A percentile compares a stretch with the other conserved stretches of the same genome.
phyloP scores from a whole-genome alignment of 495 filamentous ascomycete species.

The Talaromyces proteolyticus region DNA sequence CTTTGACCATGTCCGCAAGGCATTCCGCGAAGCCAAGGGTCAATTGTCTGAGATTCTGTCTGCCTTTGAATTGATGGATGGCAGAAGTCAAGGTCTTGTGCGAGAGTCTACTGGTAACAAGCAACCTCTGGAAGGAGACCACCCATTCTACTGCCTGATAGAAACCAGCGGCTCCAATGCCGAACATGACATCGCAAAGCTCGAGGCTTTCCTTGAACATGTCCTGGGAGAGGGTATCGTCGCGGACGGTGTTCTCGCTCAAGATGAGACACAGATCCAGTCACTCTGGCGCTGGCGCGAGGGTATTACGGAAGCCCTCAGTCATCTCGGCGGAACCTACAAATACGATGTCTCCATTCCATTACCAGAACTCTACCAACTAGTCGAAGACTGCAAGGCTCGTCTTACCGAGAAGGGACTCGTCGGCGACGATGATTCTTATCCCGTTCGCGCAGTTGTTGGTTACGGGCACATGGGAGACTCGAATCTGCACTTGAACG shows the following conservation, averaged over 20 bases:
- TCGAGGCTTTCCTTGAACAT: slow-evolving; percentile 79
- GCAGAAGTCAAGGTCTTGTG: slow-evolving; percentile 68
- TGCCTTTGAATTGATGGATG: slow-evolving; percentile 96
- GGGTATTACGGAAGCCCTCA: slow-evolving; percentile 79
- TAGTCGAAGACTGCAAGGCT: slow-evolving; percentile 77
- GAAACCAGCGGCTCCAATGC: slow-evolving; percentile 93
- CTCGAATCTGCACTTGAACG: slow-evolving; percentile 88
- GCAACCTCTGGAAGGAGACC: slow-evolving; percentile 69
- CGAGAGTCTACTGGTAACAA: slow-evolving; percentile 67
- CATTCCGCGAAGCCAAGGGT: slow-evolving; percentile 80
- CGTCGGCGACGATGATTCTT: slow-evolving; percentile 67
- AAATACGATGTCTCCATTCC: slow-evolving; percentile 98
- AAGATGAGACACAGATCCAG: slow-evolving; percentile 84
- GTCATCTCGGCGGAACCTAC: slow-evolving; percentile 93
- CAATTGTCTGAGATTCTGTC: slow-evolving; percentile 93
- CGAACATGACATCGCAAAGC: slow-evolving; percentile 87
- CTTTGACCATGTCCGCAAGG: slow-evolving; percentile 76
- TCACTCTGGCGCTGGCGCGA: slow-evolving; percentile 90
- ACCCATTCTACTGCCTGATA: slow-evolving; percentile 93
- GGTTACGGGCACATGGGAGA: slow-evolving; percentile 99
- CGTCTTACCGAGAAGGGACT: slow-evolving; percentile 68
- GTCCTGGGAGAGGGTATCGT: slow-evolving; percentile 83
- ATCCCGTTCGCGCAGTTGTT: slow-evolving; percentile 82
- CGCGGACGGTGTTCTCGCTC: slow-evolving; percentile 79
- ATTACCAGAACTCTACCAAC: slow-evolving; percentile 73